These are phyloP conservation scores for Schizosaccharomyces lindneri DNA, from an alignment of 805 yeast genomes.

Conservation along the genomic window DNA sequence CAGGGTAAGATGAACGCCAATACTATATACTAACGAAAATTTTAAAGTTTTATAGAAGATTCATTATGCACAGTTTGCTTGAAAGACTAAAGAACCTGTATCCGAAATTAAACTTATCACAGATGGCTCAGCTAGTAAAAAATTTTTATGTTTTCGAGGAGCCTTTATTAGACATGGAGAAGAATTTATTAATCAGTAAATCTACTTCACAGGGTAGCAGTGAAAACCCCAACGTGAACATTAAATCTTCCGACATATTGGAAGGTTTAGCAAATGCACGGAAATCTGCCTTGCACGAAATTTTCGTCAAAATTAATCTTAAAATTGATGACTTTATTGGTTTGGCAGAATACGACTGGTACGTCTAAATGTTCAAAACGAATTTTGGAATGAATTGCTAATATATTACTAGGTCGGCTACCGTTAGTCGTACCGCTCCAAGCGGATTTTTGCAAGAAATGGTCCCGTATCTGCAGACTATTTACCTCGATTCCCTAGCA, in stretches of 20 bases:
- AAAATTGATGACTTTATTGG: constrained; percentile 61
- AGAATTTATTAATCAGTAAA: neutral
- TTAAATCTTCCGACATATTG: constrained; percentile 4
- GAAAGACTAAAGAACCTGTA: constrained; percentile 46
- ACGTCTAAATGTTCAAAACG: neutral
- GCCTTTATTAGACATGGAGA: constrained; percentile 17
- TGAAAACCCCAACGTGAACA: neutral
- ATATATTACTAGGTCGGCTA: constrained; percentile 9
- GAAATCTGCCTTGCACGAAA: constrained; percentile 49
- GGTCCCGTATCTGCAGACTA: constrained; percentile 60
- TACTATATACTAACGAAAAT: neutral
- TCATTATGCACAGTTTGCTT: constrained; percentile 16
- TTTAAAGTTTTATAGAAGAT: neutral
- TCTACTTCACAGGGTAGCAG: neutral
- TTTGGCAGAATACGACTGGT: constrained; percentile 71
- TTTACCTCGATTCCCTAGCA: constrained; percentile 63
- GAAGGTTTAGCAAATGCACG: constrained; percentile 19
- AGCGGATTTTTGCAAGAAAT: constrained; percentile 56
- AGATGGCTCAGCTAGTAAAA: constrained; percentile 54
- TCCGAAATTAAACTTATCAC: constrained; percentile 45
- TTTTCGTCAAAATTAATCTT: constrained; percentile 60
- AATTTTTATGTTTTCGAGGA: constrained; percentile 23
- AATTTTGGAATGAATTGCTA: neutral
- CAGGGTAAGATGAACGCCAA: neutral
- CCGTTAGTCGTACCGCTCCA: constrained; percentile 29